These are phyloP conservation scores for Candida silvicultrix DNA, from an alignment of 805 yeast genomes.

Conservation along the genomic window DNA sequence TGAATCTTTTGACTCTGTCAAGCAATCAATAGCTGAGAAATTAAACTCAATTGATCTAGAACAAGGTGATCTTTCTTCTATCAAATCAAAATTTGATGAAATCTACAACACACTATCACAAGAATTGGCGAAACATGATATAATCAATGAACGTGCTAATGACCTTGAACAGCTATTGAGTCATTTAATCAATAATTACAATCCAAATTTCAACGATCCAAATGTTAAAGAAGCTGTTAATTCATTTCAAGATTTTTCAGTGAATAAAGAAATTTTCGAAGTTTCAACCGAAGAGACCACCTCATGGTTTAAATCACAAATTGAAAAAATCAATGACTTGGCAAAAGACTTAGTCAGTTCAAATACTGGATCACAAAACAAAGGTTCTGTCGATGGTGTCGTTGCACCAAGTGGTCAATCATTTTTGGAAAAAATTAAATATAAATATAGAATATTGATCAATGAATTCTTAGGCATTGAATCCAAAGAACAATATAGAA, in stretches of 20 bases:
- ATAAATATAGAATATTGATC: conserved; percentile 7
- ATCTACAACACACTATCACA: conserved; percentile 4
- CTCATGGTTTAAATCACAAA: conserved; percentile 2
- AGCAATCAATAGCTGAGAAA: background rate
- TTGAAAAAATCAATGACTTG: background rate
- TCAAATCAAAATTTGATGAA: conserved; percentile 1
- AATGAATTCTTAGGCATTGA: conserved; percentile 18
- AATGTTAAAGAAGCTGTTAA: conserved; percentile 61
- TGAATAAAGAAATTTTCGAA: background rate
- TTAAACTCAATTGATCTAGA: conserved; percentile 2
- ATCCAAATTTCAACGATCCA: conserved; percentile 72
- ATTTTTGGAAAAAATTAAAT: conserved; percentile 6
- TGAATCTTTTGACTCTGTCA: background rate
- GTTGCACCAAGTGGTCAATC: background rate
- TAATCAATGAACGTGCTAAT: conserved; percentile 15
- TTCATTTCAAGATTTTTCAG: conserved; percentile 39
- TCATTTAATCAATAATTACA: conserved; percentile 46
- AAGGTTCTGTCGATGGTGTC: background rate
- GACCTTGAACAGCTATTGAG: conserved; percentile 38
- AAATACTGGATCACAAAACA: background rate
- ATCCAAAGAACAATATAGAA: conserved; percentile 8
- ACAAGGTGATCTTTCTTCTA: conserved; percentile 3
- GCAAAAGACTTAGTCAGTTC: background rate
- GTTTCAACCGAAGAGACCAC: conserved; percentile 1
- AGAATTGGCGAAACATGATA: conserved; percentile 8